A percentile compares a stretch with the other conserved stretches of the same genome.
phyloP scores from a whole-genome alignment of 148 eudicot genomes.

The Persicaria maculosa region DNA sequence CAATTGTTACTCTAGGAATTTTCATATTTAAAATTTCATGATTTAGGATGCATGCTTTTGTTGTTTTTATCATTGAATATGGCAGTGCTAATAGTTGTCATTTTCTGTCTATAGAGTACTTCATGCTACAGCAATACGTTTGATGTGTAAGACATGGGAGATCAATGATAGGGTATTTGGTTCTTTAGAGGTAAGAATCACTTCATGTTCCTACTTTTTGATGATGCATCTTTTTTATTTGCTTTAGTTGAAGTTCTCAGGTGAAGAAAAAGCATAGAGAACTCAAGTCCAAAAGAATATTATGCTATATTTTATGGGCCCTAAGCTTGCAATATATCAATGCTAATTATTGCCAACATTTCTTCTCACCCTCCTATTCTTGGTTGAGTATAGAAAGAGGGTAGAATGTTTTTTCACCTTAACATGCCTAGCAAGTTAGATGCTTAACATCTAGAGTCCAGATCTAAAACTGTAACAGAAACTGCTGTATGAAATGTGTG shows the following conservation, averaged over 20 bases:
- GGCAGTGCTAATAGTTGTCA: slow-evolving; percentile 2
- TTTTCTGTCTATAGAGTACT: slow-evolving; percentile 42
- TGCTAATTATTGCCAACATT: too few relatives aligned
- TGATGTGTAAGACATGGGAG: slow-evolving; percentile 96
- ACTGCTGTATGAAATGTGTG: background rate
- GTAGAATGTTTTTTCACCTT: background rate
- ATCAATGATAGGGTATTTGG: slow-evolving; percentile 80
- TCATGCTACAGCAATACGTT: slow-evolving; percentile 72
- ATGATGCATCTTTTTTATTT: background rate
- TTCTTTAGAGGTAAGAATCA: slow-evolving; percentile 57
- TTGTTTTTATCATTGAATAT: slow-evolving; percentile 6
- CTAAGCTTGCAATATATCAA: background rate
- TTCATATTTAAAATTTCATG: background rate
- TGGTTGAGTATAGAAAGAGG: background rate
- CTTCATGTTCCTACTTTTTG: background rate
- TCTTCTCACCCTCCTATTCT: background rate
- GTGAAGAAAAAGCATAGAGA: background rate
- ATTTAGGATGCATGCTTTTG: slow-evolving; percentile 2
- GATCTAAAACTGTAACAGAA: background rate
- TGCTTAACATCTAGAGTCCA: background rate
- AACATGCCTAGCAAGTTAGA: background rate
- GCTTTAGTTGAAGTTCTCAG: background rate
- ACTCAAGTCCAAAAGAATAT: background rate
- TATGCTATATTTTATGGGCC: background rate
- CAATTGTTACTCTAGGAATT: background rate